Evolutionary conservation across 2,329 filamentous ascomycete genomes (phyloP).

Genomic region (Scedosporium apiospermum): DNA sequence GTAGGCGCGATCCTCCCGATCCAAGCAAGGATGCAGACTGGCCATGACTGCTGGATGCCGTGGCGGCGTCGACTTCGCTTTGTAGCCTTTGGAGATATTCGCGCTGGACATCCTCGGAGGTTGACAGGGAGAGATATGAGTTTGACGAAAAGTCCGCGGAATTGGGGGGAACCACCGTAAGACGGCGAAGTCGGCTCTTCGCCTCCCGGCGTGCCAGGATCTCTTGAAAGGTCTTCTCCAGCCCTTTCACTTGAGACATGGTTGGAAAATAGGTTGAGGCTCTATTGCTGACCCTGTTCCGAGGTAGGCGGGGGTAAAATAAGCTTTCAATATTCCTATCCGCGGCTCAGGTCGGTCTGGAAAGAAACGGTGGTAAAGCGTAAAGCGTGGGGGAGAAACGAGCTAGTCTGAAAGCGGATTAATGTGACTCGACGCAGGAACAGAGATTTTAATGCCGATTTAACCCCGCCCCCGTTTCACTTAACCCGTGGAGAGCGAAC

Average conservation of each 20-base stretch:
- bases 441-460: background rate
- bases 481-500: background rate
- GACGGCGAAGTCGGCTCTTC: conserved; percentile 29
- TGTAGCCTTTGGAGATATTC: conserved; percentile 45
- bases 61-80: background rate
- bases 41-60: background rate
- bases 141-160: conserved; percentile 68
- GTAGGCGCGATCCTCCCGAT: conserved; percentile 42
- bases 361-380: background rate
- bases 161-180: conserved; percentile 35
- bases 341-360: background rate
- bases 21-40: conserved; percentile 23
- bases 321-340: background rate
- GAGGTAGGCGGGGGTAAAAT: background rate
- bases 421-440: background rate
- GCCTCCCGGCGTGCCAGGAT: conserved; percentile 10
- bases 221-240: conserved; percentile 8
- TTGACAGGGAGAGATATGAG: conserved; percentile 68
- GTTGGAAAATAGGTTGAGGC: background rate
- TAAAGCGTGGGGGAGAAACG: background rate
- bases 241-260: background rate
- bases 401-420: background rate
- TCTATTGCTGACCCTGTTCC: background rate
- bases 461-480: background rate
- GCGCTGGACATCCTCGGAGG: conserved; percentile 39